A percentile compares a stretch with the other conserved stretches of the same genome.
Conservation (phyloP, 768 basidiomycete genomes). For the Mycena maculata region DNA sequence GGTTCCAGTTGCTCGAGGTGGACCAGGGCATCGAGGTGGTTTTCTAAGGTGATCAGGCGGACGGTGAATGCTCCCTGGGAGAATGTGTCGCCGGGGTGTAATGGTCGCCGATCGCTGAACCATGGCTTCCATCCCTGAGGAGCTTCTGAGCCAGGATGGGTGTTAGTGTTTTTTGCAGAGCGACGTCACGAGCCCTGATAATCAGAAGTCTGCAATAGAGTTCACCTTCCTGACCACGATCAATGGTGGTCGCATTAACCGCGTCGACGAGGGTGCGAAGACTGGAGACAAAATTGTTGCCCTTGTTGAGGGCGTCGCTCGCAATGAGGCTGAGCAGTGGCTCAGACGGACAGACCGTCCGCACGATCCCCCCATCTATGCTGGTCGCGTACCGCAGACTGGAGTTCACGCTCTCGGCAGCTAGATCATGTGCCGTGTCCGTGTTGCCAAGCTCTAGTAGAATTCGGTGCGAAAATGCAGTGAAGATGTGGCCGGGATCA, state of each 20-base stretch:
- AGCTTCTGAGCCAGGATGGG: not conserved
- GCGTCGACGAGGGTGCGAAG: not conserved
- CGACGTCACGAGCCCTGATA: constrained; percentile 6
- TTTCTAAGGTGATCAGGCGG: not conserved
- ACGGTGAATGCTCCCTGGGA: not conserved
- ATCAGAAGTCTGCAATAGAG: constrained; percentile 3
- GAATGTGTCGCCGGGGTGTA: not conserved
- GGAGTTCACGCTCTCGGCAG: not conserved
- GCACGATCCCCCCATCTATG: constrained; percentile 10
- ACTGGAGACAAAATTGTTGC: not conserved
- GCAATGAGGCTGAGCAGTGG: not conserved
- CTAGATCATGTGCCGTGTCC: not conserved
- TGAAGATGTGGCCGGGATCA: not conserved
- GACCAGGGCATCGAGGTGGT: not conserved
- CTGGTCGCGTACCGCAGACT: not conserved
- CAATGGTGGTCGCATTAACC: not conserved
- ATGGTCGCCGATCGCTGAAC: no score
- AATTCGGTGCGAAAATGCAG: constrained; percentile 1
- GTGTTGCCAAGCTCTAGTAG: not conserved
- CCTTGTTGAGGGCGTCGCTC: not conserved
- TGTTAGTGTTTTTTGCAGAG: not conserved
- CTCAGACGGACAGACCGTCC: constrained; percentile 5
- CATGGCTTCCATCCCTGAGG: not conserved
- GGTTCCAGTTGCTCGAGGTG: not conserved
- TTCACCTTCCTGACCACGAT: constrained; percentile 11